These are phyloP conservation scores for Carex parvula DNA, from an alignment of 176 grass and related monocot genomes.

Conservation along the genomic window DNA sequence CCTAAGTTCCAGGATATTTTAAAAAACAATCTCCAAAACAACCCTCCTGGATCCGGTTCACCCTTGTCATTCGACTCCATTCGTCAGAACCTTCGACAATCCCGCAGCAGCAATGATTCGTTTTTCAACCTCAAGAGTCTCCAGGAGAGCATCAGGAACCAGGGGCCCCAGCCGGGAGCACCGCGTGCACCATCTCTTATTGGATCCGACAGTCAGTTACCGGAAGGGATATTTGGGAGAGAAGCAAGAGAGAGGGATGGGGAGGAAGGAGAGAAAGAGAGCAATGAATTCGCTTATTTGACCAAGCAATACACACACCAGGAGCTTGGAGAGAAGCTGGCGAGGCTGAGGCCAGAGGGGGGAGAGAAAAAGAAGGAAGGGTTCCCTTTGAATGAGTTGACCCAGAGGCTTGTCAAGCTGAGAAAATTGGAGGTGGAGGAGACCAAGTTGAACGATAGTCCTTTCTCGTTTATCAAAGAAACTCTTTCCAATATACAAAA, in stretches of 20 bases:
- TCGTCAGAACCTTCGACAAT: constrained; percentile 10
- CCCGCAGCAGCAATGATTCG: not conserved
- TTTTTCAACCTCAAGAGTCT: not conserved
- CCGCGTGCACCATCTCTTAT: not conserved
- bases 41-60: not conserved
- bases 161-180: not conserved
- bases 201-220: not conserved
- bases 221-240: not conserved
- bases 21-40: constrained; percentile 6
- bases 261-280: constrained; percentile 2
- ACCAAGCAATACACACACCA: constrained; percentile 35
- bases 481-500: not conserved
- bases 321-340: constrained; percentile 65
- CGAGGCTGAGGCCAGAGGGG: constrained; percentile 42
- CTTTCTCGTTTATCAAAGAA: not conserved
- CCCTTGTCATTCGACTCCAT: not conserved
- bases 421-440: constrained; percentile 43
- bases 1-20: constrained; percentile 43
- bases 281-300: constrained; percentile 25
- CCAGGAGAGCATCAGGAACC: not conserved
- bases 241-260: constrained; percentile 16
- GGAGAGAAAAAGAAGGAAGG: constrained; percentile 38
- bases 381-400: constrained; percentile 73
- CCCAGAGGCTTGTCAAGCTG: constrained; percentile 61
- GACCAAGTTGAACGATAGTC: not conserved